Evolutionary conservation across 805 yeast species (phyloP).

Genomic region (Alloascoidea africana): DNA sequence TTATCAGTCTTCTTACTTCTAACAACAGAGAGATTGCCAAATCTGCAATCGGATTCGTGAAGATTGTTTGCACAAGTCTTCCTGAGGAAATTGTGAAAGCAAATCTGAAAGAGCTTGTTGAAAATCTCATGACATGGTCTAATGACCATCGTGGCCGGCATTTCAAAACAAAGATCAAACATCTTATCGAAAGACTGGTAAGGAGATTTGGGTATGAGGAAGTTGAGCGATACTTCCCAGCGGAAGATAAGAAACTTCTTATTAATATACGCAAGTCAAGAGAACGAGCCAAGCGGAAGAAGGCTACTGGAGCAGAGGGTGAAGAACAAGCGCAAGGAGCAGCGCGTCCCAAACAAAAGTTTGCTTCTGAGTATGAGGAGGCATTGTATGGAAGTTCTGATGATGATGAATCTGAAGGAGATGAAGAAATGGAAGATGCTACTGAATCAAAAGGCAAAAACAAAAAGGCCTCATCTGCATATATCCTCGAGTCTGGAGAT

Average conservation of each 20-base stretch:
- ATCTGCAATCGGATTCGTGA: slow-evolving; percentile 86
- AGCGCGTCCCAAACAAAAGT: slow-evolving; percentile 24
- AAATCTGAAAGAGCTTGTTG: slow-evolving; percentile 49
- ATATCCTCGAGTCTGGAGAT: slow-evolving; percentile 58
- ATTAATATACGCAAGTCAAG: slow-evolving; percentile 75
- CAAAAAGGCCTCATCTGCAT: slow-evolving; percentile 16
- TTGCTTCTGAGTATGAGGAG: slow-evolving; percentile 82
- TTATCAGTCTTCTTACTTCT: slow-evolving; percentile 81
- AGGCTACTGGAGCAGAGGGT: slow-evolving; percentile 14
- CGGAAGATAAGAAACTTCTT: slow-evolving; percentile 71
- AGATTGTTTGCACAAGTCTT: slow-evolving; percentile 70
- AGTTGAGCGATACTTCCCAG: slow-evolving; percentile 79
- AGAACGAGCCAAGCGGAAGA: slow-evolving; percentile 71
- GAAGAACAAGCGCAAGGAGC: slow-evolving; percentile 16
- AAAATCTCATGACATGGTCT: slow-evolving; percentile 78
- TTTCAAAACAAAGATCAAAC: slow-evolving; percentile 85
- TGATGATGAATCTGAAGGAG: slow-evolving; percentile 38
- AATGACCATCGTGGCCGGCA: slow-evolving; percentile 94
- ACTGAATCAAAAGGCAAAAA: slow-evolving; percentile 12
- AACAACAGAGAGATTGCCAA: slow-evolving; percentile 89
- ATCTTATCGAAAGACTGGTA: slow-evolving; percentile 79
- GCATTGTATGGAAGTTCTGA: slow-evolving; percentile 70
- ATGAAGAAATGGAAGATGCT: slow-evolving; percentile 17
- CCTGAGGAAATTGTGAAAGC: slow-evolving; percentile 64
- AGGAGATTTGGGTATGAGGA: slow-evolving; percentile 83